These are phyloP conservation scores for Hyphopichia buzzinii DNA, from an alignment of 1,139 yeast species.

Conservation along the genomic window DNA sequence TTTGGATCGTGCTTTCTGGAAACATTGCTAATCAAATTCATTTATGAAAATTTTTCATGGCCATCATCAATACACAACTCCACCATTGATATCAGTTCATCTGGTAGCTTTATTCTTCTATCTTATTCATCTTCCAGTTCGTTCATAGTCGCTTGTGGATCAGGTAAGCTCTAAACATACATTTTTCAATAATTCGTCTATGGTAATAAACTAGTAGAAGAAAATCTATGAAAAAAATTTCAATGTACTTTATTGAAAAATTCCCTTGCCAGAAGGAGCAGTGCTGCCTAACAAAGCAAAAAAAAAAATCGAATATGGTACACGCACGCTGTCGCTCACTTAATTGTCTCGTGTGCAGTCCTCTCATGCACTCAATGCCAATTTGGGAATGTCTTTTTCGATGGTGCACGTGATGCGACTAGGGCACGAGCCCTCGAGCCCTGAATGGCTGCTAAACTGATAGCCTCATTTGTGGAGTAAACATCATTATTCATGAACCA, in stretches of 20 bases:
- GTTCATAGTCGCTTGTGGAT: no score
- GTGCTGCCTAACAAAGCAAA: background rate
- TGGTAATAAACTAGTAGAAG: conserved; percentile 8
- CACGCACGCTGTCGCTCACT: background rate
- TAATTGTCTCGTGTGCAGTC: no score
- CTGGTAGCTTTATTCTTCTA: background rate
- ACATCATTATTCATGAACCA: no score
- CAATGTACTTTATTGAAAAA: conserved; percentile 4
- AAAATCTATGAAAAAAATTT: conserved; percentile 3
- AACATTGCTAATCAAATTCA: no score
- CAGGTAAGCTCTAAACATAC: conserved; percentile 11
- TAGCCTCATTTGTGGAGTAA: background rate
- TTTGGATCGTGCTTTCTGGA: no score
- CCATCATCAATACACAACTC: no score
- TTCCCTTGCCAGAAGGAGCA: background rate
- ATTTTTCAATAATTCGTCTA: conserved; percentile 14
- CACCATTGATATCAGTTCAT: no score
- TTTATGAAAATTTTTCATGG: background rate
- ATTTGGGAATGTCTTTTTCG: no score
- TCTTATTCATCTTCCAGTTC: no score
- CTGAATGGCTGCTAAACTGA: background rate
- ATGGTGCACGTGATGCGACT: background rate
- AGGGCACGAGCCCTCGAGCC: background rate
- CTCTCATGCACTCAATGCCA: no score
- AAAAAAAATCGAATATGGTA: background rate